These are phyloP conservation scores for Colletotrichum cordylinicola DNA, from an alignment of 2,329 filamentous ascomycete genomes.

Conservation along the genomic window DNA sequence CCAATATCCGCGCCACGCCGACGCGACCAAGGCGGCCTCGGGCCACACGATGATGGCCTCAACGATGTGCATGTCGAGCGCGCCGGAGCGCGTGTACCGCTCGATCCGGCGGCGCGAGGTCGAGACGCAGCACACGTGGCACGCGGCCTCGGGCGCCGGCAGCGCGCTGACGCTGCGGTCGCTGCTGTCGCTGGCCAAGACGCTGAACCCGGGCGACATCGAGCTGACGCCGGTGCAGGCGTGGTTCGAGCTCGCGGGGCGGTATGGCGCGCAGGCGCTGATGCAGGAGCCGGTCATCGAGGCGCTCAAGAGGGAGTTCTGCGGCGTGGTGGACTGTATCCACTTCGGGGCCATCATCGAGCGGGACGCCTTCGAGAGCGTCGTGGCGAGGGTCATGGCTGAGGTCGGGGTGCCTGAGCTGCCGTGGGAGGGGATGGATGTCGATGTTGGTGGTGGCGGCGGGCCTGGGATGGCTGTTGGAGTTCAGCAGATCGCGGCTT, in stretches of 20 bases:
- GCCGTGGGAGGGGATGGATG: conserved; percentile 3
- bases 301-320: conserved; percentile 45
- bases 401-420: conserved; percentile 18
- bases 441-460: neutral
- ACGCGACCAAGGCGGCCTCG: conserved; percentile 34
- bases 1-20: conserved; percentile 40
- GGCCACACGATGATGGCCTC: conserved; percentile 53
- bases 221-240: conserved; percentile 59
- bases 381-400: conserved; percentile 45
- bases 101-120: conserved; percentile 5
- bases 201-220: conserved; percentile 45
- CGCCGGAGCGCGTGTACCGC: conserved; percentile 38
- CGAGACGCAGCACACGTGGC: conserved; percentile 35
- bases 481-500: neutral
- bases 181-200: conserved; percentile 50
- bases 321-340: conserved; percentile 49
- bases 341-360: conserved; percentile 55
- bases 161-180: conserved; percentile 45
- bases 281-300: conserved; percentile 39
- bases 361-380: conserved; percentile 50
- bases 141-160: conserved; percentile 22
- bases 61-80: conserved; percentile 48
- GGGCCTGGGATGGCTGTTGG: neutral
- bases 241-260: conserved; percentile 57
- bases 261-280: conserved; percentile 45